Percentiles rank a stretch among this genome's conserved stretches.
Evolutionary conservation across 208 protist genomes (phyloP).

Genomic region (Trypanosoma caninum): DNA sequence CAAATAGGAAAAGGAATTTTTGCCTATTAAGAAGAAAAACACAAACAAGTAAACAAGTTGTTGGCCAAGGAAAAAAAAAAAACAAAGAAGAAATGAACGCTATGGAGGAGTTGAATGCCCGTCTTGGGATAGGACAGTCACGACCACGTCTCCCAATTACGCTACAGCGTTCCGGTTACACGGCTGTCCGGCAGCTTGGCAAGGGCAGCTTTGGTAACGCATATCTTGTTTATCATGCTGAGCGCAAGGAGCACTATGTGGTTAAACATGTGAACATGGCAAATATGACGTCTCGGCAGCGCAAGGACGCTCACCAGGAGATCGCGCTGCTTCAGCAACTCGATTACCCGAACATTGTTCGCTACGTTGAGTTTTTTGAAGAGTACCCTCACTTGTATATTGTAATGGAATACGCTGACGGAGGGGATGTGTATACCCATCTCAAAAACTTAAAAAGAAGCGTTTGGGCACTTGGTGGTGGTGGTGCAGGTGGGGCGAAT

Average conservation of each 20-base stretch:
- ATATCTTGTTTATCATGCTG: slow-evolving; percentile 69
- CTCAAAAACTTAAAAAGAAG: slow-evolving; percentile 33
- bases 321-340: slow-evolving; percentile 80
- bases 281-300: slow-evolving; percentile 64
- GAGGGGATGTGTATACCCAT: slow-evolving; percentile 76
- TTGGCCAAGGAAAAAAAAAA: too few relatives aligned
- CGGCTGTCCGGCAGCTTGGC: slow-evolving; percentile 64
- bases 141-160: slow-evolving; percentile 69
- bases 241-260: slow-evolving; percentile 54
- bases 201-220: slow-evolving; percentile 86
- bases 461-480: slow-evolving; percentile 24
- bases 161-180: slow-evolving; percentile 63
- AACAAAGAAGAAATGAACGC: slow-evolving; percentile 59
- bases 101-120: slow-evolving; percentile 83
- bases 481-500: slow-evolving; percentile 10
- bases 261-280: slow-evolving; percentile 86
- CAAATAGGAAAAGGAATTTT: too few relatives aligned
- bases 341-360: slow-evolving; percentile 86
- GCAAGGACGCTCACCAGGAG: slow-evolving; percentile 79
- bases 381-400: slow-evolving; percentile 84
- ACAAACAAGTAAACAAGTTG: not conserved
- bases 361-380: slow-evolving; percentile 81
- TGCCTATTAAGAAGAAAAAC: slow-evolving; percentile 6
- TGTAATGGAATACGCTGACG: slow-evolving; percentile 91
- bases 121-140: slow-evolving; percentile 78